Conservation (phyloP, 306 rosid species). For the Canavalia ensiformis region DNA sequence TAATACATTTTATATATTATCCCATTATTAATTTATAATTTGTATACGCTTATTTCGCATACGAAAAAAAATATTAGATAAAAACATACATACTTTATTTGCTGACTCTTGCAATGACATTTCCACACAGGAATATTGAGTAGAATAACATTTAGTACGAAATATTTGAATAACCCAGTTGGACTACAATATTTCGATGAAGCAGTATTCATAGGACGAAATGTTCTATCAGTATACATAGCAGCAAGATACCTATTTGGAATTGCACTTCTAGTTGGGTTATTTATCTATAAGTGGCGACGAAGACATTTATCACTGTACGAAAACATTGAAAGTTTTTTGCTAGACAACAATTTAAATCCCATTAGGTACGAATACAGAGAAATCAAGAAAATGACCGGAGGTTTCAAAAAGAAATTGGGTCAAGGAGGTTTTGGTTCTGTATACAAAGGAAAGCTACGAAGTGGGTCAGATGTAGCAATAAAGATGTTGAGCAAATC, state of each 20-base stretch:
- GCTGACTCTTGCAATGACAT: not conserved
- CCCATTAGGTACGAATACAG: constrained; percentile 45
- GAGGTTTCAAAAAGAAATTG: constrained; percentile 27
- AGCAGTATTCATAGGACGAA: not conserved
- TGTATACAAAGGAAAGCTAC: constrained; percentile 22
- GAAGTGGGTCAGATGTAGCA: constrained; percentile 38
- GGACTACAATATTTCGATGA: not conserved
- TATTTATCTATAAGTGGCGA: constrained; percentile 41
- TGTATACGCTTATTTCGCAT: not conserved
- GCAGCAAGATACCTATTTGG: constrained; percentile 27
- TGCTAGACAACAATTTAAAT: constrained; percentile 15
- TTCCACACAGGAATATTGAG: not conserved
- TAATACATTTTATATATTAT: not conserved
- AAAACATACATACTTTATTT: too few species aligned
- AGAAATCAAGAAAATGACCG: constrained; percentile 39
- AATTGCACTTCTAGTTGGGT: not conserved
- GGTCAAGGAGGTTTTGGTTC: constrained; percentile 51
- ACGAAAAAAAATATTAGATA: not conserved
- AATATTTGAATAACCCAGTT: not conserved
- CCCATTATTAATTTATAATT: not conserved
- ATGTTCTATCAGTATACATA: not conserved
- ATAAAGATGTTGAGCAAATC: constrained; percentile 34
- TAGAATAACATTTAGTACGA: constrained; percentile 21
- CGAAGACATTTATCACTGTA: constrained; percentile 42
- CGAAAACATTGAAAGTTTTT: constrained; percentile 32